Evolutionary conservation across 768 basidiomycete genomes (phyloP), one percentile per base, ranked within the genome.

Genomic region (Rhizopogon vesiculosus): DNA sequence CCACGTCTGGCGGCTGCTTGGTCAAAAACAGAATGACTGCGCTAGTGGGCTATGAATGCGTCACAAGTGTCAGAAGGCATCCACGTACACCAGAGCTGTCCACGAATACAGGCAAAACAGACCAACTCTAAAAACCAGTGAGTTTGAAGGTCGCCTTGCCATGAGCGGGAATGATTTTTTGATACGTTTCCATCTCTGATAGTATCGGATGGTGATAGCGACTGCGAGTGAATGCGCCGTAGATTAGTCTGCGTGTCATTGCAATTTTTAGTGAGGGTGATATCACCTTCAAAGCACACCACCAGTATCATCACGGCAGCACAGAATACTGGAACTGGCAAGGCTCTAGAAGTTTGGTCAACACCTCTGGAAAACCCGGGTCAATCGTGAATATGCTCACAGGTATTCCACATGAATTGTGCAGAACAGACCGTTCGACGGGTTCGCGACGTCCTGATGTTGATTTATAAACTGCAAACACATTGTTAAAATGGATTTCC

Each of bases 381-480:
- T 29, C 28, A 53, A 42, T 41, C 10, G 38, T 18, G 28, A 40
- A 50, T 54, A 53, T 45, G 66, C 79, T 54, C 55, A 82, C 81
- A 75, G 65, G 44, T 62, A 58, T 39, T 63, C 59, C 9, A 60
- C 57, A 19, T 62, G 59, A n/a, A 74, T 62, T 15, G 73, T 72
- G 61, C 83, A 84, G 66, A 82, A 83, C 43, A 84, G 59, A 33
- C 78, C 77, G 62, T 81, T 82, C 44, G 66, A 62, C 16, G 56
- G 52, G 54, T 3, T 38, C 40, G 68, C 60, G 1, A 56, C 48
- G 35, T 54, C 54, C 38, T 62, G 55, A 18, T 53, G 56, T 59
- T 53, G 62, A 12, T 45, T 51, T 31, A 61, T 54, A 28, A 62
- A 48, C 67, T 68, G 25, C 42, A 51, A 48, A 41, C 16, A 13